Conservation (phyloP, 441 rosid genomes). For the Adansonia grandidieri region DNA sequence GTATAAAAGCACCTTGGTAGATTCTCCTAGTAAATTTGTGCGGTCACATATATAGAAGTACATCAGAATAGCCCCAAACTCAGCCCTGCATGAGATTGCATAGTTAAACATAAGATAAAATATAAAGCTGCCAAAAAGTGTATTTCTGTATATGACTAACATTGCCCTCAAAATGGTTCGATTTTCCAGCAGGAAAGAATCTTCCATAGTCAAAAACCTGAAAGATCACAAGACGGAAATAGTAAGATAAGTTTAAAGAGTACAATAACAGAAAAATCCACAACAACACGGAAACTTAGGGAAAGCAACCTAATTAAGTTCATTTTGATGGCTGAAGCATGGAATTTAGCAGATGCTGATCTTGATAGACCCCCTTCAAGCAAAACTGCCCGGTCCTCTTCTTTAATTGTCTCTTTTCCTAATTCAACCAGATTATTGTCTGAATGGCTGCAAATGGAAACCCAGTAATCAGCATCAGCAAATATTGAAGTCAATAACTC, state of each 20-base stretch:
- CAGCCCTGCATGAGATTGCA: conserved; percentile 63
- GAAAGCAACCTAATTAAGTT: conserved; percentile 72
- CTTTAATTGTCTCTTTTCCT: conserved; percentile 63
- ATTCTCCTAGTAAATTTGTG: conserved; percentile 72
- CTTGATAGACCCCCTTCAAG: conserved; percentile 89
- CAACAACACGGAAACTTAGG: not conserved
- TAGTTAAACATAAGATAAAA: conserved; percentile 22
- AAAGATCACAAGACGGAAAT: conserved; percentile 25
- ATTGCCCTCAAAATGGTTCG: conserved; percentile 84
- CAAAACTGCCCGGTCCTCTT: conserved; percentile 85
- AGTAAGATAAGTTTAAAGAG: conserved; percentile 29
- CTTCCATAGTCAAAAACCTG: conserved; percentile 93
- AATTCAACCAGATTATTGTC: conserved; percentile 85
- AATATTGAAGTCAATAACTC: conserved; percentile 3
- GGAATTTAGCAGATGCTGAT: conserved; percentile 70
- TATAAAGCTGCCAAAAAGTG: not conserved
- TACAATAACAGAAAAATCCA: conserved; percentile 21
- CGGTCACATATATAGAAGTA: conserved; percentile 86
- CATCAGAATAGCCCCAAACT: conserved; percentile 73
- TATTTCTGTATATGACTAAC: conserved; percentile 47
- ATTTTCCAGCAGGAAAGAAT: conserved; percentile 88
- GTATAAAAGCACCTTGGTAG: conserved; percentile 65
- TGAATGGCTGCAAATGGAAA: conserved; percentile 72
- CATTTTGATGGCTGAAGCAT: conserved; percentile 60
- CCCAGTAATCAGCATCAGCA: not conserved